Evolutionary conservation across 2,329 filamentous ascomycete species (phyloP), one percentile per base, ranked within the genome.

Genomic region (Penicillium janthinellum): DNA sequence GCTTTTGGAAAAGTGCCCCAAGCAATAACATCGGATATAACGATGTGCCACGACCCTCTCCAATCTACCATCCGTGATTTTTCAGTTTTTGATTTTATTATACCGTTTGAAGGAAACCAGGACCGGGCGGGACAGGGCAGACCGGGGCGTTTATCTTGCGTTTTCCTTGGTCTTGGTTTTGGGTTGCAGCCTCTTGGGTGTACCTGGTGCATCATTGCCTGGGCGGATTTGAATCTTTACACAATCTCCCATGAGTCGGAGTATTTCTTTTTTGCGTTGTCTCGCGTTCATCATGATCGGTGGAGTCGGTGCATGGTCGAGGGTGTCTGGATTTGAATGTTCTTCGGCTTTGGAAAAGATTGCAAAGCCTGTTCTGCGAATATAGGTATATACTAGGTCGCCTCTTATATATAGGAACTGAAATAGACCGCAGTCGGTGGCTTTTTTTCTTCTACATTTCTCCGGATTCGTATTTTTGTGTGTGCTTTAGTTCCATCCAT

Each of bases 121-220:
- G 55, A 10, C 22, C 34, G 45, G 22, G 44, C 25, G 17, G 22
- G 42, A 5, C 28, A 31, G 28, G 6, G 28, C 22, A 50, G 55
- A 51, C 57, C 38, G 37, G 47, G 64, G 66, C 63, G 63, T 65
- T 60, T 64, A 20, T 34, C 11, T 25, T 49, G 44, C 34, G n/a
- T 49, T 60, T 60, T 60, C 57, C 60, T 57, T 54, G 56, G 54
- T 56, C 55, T 59, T 52, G 44, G 41, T 50, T 54, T 60, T 49
- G 28, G 45, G 25, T 49, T 34, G 34, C 45, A 49, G 31, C 14
- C 14, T 57, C 37, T 50, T 54, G 48, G 56, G 59, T 63, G 63
- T 64, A 65, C 58, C 58, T 60, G 60, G 62, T 64, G 61, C 63
- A 66, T 64, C 56, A 61, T 65, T 54, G 55, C 51, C 59, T 59